Conservation (phyloP, 179 eudicot genomes). For the Patellifolia procumbens region DNA sequence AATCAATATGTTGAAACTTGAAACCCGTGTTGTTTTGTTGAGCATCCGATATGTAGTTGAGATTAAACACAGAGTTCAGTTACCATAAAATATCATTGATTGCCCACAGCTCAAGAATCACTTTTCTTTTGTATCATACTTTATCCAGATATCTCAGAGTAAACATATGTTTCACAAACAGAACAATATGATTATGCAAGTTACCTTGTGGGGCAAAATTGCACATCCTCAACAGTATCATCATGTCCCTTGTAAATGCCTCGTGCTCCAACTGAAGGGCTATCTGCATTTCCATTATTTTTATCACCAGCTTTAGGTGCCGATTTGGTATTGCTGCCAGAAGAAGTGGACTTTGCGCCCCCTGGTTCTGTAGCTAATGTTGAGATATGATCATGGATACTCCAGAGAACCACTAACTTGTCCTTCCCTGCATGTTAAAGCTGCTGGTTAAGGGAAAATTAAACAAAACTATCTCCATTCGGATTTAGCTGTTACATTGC, state of each 20-base stretch:
- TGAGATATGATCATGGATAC: slow-evolving; percentile 90
- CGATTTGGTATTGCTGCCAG: slow-evolving; percentile 51
- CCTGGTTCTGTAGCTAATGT: slow-evolving; percentile 63
- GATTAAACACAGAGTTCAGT: background rate
- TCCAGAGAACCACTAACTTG: slow-evolving; percentile 88
- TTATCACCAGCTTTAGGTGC: slow-evolving; percentile 33
- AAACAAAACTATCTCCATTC: background rate
- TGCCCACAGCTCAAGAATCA: background rate
- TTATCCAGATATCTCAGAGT: background rate
- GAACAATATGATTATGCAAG: slow-evolving; percentile 12
- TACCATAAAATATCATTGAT: background rate
- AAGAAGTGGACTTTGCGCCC: slow-evolving; percentile 52
- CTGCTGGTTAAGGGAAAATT: background rate
- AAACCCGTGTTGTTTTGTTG: too few species aligned
- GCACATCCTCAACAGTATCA: slow-evolving; percentile 98
- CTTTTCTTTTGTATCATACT: background rate
- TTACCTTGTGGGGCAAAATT: slow-evolving; percentile 91
- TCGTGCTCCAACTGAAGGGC: slow-evolving; percentile 67
- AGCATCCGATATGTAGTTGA: background rate
- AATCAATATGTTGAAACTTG: too few species aligned
- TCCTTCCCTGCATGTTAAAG: slow-evolving; percentile 70
- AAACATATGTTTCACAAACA: background rate
- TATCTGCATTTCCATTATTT: slow-evolving; percentile 37
- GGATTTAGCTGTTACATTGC: background rate
- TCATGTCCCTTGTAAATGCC: slow-evolving; percentile 80